Evolutionary conservation across 345 rosid species (phyloP).

Genomic region (Pugionium cornutum): DNA sequence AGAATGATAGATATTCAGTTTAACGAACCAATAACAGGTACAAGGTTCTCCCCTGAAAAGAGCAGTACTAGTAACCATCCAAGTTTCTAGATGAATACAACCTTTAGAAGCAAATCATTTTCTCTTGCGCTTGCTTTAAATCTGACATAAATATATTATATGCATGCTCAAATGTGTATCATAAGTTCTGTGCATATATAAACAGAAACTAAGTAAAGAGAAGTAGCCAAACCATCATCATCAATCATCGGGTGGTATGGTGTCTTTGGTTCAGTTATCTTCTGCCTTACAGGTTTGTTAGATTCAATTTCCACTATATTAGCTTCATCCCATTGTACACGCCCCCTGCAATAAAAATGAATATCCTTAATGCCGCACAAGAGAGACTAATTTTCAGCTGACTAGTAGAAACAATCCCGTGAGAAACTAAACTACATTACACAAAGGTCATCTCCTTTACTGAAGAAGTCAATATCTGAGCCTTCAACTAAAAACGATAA

Average conservation of each 20-base stretch:
- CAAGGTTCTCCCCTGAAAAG: not conserved
- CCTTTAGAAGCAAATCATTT: not conserved
- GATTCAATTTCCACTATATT: slow-evolving; percentile 92
- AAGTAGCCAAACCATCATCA: slow-evolving; percentile 67
- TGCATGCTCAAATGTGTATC: not conserved
- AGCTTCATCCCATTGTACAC: slow-evolving; percentile 88
- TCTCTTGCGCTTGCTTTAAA: not conserved
- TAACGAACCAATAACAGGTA: slow-evolving; percentile 2
- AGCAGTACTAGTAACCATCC: not conserved
- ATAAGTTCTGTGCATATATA: not conserved
- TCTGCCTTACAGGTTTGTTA: slow-evolving; percentile 93
- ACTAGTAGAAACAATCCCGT: slow-evolving; percentile 3
- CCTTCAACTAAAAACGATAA: not conserved
- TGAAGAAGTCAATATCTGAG: not conserved
- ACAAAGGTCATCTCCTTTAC: too few species aligned
- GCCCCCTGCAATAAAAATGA: slow-evolving; percentile 49
- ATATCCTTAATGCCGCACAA: slow-evolving; percentile 1
- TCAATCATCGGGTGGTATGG: slow-evolving; percentile 93
- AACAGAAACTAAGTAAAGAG: not conserved
- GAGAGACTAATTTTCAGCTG: slow-evolving; percentile 13
- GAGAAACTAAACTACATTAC: slow-evolving; percentile 3
- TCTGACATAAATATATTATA: not conserved
- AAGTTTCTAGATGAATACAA: not conserved
- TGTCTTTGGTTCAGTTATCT: slow-evolving; percentile 98
- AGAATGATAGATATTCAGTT: not conserved